These are phyloP conservation scores for Fomitopsis pulvina DNA, from an alignment of 768 basidiomycete genomes.

Conservation along the genomic window DNA sequence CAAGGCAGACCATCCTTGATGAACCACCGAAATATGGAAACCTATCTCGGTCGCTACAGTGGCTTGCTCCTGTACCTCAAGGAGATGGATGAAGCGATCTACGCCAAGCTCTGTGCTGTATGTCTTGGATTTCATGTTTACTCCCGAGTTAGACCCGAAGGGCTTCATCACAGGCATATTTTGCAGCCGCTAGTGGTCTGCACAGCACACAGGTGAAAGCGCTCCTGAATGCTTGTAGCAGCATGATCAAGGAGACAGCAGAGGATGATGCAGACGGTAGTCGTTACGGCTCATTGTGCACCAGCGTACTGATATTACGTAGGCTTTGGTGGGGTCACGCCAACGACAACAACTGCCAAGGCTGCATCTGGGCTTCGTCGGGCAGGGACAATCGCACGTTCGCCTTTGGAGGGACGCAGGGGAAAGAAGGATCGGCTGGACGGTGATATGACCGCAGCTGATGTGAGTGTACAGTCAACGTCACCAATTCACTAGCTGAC, in stretches of 20 bases:
- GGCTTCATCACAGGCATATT: conserved; percentile 63
- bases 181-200: conserved; percentile 76
- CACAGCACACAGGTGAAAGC: conserved; percentile 78
- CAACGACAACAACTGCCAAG: conserved; percentile 29
- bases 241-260: conserved; percentile 58
- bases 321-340: conserved; percentile 16
- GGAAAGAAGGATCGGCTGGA: conserved; percentile 52
- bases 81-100: conserved; percentile 90
- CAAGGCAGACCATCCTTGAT: conserved; percentile 42
- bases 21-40: conserved; percentile 70
- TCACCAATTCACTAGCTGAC: conserved; percentile 1
- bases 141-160: background rate
- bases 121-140: conserved; percentile 21
- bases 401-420: conserved; percentile 51
- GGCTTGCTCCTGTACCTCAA: conserved; percentile 90
- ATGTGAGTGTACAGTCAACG: conserved; percentile 39
- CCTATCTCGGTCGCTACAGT: conserved; percentile 80
- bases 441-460: conserved; percentile 62
- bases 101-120: conserved; percentile 87
- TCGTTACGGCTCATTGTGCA: conserved; percentile 9
- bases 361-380: conserved; percentile 62
- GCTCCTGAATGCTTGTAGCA: conserved; percentile 52
- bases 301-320: background rate
- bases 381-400: conserved; percentile 80
- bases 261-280: conserved; percentile 73